These are phyloP conservation scores for Diaporthe sp. DNA, from an alignment of 2,329 filamentous ascomycete genomes.

Conservation along the genomic window DNA sequence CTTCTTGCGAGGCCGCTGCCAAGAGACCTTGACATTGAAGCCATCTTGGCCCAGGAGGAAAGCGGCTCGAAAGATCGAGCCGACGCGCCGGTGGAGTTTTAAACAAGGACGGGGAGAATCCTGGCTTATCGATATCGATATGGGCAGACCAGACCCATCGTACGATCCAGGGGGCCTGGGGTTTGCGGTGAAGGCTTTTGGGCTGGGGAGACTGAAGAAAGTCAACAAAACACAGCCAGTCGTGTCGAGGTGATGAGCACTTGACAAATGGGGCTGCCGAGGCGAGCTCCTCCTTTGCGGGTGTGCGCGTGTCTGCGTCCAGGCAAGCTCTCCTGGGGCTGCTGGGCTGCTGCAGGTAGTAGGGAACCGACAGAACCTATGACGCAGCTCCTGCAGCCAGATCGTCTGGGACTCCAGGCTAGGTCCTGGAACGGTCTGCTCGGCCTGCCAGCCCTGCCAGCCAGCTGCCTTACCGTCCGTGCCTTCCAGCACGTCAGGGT, in stretches of 20 bases:
- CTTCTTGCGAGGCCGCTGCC: constrained; percentile 41
- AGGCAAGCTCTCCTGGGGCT: constrained; percentile 1
- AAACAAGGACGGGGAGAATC: constrained; percentile 33
- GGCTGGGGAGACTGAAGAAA: background rate
- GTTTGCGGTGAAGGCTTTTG: constrained; percentile 35
- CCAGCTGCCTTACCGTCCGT: constrained; percentile 9
- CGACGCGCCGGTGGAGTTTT: constrained; percentile 10
- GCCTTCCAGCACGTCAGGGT: constrained; percentile 16
- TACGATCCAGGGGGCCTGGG: constrained; percentile 34
- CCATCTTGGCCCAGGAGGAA: constrained; percentile 37
- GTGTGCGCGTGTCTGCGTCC: background rate
- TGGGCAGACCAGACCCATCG: constrained; percentile 37
- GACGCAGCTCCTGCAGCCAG: constrained; percentile 23
- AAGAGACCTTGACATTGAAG: constrained; percentile 41
- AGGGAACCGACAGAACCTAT: background rate
- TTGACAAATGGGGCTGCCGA: constrained; percentile 16
- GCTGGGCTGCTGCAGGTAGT: background rate
- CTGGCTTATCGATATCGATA: constrained; percentile 41
- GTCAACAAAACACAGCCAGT: constrained; percentile 14
- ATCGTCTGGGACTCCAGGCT: background rate
- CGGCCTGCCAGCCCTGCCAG: background rate
- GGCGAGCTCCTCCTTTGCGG: constrained; percentile 2
- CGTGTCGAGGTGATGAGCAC: constrained; percentile 16
- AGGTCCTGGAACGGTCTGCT: constrained; percentile 1
- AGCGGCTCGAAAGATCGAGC: constrained; percentile 23